Percentiles rank a stretch among this genome's conserved stretches.
Evolutionary conservation across 768 basidiomycete genomes (phyloP).

Genomic region (Xerocomellus dryophilus): DNA sequence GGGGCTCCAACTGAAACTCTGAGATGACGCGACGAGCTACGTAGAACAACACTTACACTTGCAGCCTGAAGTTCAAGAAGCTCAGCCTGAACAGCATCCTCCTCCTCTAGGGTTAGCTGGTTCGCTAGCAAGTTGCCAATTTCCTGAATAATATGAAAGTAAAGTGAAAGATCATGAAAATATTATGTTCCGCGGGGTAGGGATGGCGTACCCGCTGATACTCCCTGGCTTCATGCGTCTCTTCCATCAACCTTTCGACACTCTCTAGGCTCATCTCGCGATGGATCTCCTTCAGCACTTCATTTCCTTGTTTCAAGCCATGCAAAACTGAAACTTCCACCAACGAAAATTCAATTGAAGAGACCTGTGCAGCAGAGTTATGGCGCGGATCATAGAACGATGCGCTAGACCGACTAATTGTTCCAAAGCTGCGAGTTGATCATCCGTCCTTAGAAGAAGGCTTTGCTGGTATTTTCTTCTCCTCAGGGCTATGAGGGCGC

Average conservation of each 20-base stretch:
- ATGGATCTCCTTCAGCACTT: constrained; percentile 91
- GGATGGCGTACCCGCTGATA: constrained; percentile 71
- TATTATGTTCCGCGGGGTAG: background rate
- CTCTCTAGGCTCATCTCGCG: constrained; percentile 88
- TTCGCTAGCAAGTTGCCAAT: constrained; percentile 84
- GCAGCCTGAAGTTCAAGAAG: constrained; percentile 65
- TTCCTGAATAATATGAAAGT: constrained; percentile 60
- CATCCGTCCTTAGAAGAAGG: constrained; percentile 83
- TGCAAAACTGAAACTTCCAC: constrained; percentile 91
- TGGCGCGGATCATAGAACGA: background rate
- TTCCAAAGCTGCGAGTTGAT: constrained; percentile 84
- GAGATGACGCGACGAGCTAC: background rate
- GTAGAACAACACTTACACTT: constrained; percentile 41
- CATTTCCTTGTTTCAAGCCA: constrained; percentile 90
- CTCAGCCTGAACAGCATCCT: constrained; percentile 89
- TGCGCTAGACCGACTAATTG: constrained; percentile 59
- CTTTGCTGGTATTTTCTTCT: constrained; percentile 92
- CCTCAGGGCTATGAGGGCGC: constrained; percentile 83
- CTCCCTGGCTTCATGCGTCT: constrained; percentile 88
- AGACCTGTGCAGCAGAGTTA: constrained; percentile 57
- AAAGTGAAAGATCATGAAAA: background rate
- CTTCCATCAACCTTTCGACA: constrained; percentile 92
- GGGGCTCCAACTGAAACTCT: constrained; percentile 29
- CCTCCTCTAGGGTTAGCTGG: constrained; percentile 81
- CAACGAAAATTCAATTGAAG: constrained; percentile 93